Conservation (phyloP, 2,329 filamentous ascomycete species). For the Fusarium torulosum region DNA sequence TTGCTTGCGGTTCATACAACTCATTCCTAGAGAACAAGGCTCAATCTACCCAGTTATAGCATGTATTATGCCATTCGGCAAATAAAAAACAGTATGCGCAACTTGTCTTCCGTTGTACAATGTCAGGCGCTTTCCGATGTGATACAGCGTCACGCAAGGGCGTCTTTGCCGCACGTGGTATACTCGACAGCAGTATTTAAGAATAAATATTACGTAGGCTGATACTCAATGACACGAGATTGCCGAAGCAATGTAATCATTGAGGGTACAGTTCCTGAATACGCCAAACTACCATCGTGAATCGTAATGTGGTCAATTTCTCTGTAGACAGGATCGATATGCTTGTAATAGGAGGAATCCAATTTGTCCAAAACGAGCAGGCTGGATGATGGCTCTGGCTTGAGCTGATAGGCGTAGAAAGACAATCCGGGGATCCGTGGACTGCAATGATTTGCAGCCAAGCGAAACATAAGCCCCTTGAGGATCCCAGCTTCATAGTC, state of each 20-base stretch:
- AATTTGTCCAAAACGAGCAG: not conserved
- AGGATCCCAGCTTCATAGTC: slow-evolving; percentile 14
- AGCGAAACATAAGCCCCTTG: slow-evolving; percentile 36
- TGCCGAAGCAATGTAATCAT: too few species aligned
- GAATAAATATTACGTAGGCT: not conserved
- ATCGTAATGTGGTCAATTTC: not conserved
- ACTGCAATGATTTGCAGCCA: slow-evolving; percentile 42
- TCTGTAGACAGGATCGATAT: not conserved
- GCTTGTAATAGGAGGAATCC: not conserved
- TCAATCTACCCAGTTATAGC: not conserved
- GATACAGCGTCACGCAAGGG: not conserved
- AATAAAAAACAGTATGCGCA: not conserved
- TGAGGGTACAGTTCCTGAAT: too few species aligned
- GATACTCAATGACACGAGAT: not conserved
- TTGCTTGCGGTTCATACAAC: too few species aligned
- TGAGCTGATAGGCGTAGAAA: slow-evolving; percentile 18
- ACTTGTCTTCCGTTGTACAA: not conserved
- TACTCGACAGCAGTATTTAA: not conserved
- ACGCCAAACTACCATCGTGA: not conserved
- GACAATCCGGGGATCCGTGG: slow-evolving; percentile 34
- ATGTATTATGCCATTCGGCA: not conserved
- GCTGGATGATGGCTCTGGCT: slow-evolving; percentile 20
- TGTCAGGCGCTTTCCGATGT: slow-evolving; percentile 7
- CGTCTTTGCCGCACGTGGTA: slow-evolving; percentile 2
- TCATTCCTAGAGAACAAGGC: not conserved